Base-by-base conservation (phyloP, 192 early-diverging fungal genomes). In the Coemansia erecta region DNA sequence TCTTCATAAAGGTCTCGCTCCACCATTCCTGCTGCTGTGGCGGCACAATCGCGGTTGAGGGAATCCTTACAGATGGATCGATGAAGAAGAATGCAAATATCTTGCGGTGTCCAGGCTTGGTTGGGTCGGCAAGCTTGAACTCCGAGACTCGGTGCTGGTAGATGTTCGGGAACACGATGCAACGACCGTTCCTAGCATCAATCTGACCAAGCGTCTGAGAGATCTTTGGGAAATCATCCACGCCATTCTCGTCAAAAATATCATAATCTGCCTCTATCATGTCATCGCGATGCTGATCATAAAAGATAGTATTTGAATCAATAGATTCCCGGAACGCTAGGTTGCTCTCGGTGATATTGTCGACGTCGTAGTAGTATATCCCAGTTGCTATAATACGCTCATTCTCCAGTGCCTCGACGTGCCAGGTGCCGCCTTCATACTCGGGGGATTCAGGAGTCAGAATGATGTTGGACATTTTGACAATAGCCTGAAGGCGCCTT, bases 81-180 rank as follows among this genome's bases (percentile, higher is more conserved):
- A 70, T 55, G 52, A 70, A 63, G 61, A 64, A 70, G 18, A 70
- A 63, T 4, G 51, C 57, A 39, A 70, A 22, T 15, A 59, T 59
- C 52, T 59, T 62, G 56, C 68, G 50, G 18, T 60, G 51, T 4
- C 68, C 68, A 18, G 47, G 51, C 39, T 50, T 63, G 47, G 56
- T 31, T 17, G 40, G 24, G 40, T 70, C 52, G 21, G 56, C 45
- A 8, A 70, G 56, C 14, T 48, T 24, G 19, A 70, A 60, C 14
- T 49, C 21, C 0, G 37, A 49, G 0, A 56, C 42, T 2, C 42
- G 61, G 21, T 64, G 68, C 50, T 70, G 68, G 47, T 59, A 62
- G 18, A 48, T 53, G 61, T 60, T 64, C 28, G 68, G 68, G 37
- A 60, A 70, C 21, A 63, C 61, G 14, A 85, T 50, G 56, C 66